Conservation (phyloP, 768 basidiomycete species). For the Tylopilus sp. region DNA sequence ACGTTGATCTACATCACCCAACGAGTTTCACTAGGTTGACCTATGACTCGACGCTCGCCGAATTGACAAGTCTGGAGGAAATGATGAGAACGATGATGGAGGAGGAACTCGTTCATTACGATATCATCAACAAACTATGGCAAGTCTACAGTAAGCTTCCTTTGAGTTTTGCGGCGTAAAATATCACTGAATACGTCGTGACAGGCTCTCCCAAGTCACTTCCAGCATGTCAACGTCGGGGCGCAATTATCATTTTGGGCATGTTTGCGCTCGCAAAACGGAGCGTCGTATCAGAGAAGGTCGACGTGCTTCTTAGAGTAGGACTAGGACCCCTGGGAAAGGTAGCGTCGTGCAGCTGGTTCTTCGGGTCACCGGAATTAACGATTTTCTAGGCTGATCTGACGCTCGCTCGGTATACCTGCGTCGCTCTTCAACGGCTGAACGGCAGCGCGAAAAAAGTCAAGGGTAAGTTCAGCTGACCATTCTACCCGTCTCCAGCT, state of each 20-base stretch:
- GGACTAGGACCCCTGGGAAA: conserved; percentile 84
- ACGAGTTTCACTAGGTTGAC: conserved; percentile 58
- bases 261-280: conserved; percentile 89
- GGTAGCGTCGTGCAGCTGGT: conserved; percentile 38
- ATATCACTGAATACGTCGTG: not conserved
- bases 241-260: conserved; percentile 93
- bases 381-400: conserved; percentile 63
- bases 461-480: conserved; percentile 58
- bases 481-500: not conserved
- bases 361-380: not conserved
- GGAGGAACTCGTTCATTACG: conserved; percentile 74
- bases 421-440: conserved; percentile 86
- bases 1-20: not conserved
- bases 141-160: conserved; percentile 81
- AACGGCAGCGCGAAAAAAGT: conserved; percentile 96
- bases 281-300: conserved; percentile 74
- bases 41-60: conserved; percentile 88
- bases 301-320: conserved; percentile 81
- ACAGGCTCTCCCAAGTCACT: conserved; percentile 72
- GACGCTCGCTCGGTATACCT: conserved; percentile 89
- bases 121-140: conserved; percentile 92
- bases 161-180: not conserved
- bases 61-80: conserved; percentile 93
- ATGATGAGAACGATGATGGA: conserved; percentile 97
- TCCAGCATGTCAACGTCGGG: conserved; percentile 83